Evolutionary conservation across 257 asterid species (phyloP), one percentile per base, ranked within the genome.

Genomic region (Solanum raphanifolium): DNA sequence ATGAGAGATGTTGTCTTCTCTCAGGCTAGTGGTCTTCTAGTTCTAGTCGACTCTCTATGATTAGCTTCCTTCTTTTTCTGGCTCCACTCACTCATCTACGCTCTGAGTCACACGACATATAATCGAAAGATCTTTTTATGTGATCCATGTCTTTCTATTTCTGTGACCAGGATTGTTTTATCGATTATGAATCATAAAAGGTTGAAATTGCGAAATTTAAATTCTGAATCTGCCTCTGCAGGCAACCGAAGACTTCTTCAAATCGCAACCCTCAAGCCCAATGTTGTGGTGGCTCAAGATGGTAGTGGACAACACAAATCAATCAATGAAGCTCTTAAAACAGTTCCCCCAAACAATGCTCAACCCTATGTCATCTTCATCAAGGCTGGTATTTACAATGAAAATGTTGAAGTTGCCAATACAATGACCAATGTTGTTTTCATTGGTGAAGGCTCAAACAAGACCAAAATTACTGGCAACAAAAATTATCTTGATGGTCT

Each of bases 401-500:
- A 96, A 87, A 76, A 86, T 46, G 94, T 96, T 35, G 60, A 48
- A 62, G 74, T 95, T 35, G 90, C 92, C 29, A 91, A 90, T 58
- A 65, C 90, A 21, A 32, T 88, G 68, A 89, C 86, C 9, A 87
- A 90, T 13, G 25, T 96, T 83, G 85, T 94, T 78, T 73, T 96
- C 29, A 13, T 95, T 7, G 99, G 99, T 4, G 99, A 96, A 60
- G 99, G 99, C 29, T 94, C 98, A 11, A 92, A 91, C 69, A 93
- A 93, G 89, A 94, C 98, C 3, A 94, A 88, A 90, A 95, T 96
- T 10, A 94, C 98, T 2, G 98, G 99, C 72, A 87, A 74, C 15
- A 52, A 89, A 84, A 96, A 93, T 91, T 93, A 32, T 85, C 88
- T 91, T 0, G 98, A 94, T 71, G 98, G 98, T 16, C 68, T 88